Evolutionary conservation across 2,329 filamentous ascomycete genomes (phyloP), one percentile per base, ranked within the genome.

Genomic region (Aspergillus caelatus): DNA sequence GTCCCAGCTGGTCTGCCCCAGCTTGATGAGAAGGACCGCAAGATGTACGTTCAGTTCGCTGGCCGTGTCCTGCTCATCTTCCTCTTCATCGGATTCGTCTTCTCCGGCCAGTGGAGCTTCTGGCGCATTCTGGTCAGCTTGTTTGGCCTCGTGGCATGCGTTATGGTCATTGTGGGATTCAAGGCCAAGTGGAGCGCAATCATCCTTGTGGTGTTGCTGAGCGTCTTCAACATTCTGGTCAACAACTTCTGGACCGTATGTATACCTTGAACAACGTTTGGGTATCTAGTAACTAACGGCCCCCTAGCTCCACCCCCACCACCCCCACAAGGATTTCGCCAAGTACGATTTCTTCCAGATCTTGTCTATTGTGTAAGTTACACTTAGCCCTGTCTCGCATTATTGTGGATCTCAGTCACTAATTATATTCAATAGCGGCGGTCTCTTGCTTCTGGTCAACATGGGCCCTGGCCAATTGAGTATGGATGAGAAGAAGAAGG

Each of bases 341-440:
- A 99, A 99, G 84, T 99, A 99, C 87, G 95, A 99, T 80, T 99
- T 99, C 86, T 99, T 99, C 89, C 95, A 99, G 85, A 97, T 98
- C 73, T 86, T 99, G 61, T 99, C 95, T 58, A 99, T 99, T 78
- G 94, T 98, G 86, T 88, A 86, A 79, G 86, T 83, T 58, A 4
- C 46, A 52, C 48, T 12, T n/a, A 10, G 16, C 39, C 23, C 23
- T 55, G 43, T 26, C 43, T 11, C 30, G 12, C 7, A 55, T 5
- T 12, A 9, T 39, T 34, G 45, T 52, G 12, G 52, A 41, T 48
- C 46, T 2, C 14, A 10, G 11, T n/a, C 50, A 23, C 61, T 62
- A 66, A 67, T 53, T 21, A 8, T 19, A 32, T 30, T 19, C 5
- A 58, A 34, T 65, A 88, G 87, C 70, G 95, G 95, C 68, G 95